Evolutionary conservation across 768 basidiomycete species (phyloP).

Genomic region (Boletus reticulatus): DNA sequence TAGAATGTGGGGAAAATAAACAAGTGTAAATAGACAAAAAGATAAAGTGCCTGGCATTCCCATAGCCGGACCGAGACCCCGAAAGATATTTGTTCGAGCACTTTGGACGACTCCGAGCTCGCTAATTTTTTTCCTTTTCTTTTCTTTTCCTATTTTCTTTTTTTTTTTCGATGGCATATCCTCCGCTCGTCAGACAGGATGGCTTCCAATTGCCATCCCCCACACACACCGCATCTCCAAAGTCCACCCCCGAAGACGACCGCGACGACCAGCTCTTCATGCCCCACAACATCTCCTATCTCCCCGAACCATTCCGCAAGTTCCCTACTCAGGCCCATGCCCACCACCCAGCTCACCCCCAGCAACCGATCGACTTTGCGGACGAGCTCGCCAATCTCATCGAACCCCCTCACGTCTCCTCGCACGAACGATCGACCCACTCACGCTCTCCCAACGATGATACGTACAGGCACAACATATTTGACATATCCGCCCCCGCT

Average conservation of each 20-base stretch:
- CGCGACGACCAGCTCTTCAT: slow-evolving; percentile 40
- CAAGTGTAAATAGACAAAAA: slow-evolving; percentile 5
- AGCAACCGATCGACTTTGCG: slow-evolving; percentile 49
- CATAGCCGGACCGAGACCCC: slow-evolving; percentile 36
- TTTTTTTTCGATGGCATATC: slow-evolving; percentile 25
- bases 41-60: slow-evolving; percentile 23
- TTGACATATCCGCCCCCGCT: slow-evolving; percentile 55
- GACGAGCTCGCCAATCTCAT: slow-evolving; percentile 70
- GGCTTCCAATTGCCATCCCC: slow-evolving; percentile 67
- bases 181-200: slow-evolving; percentile 54
- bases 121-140: neutral
- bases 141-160: neutral
- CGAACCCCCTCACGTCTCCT: slow-evolving; percentile 31
- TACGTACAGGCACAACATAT: slow-evolving; percentile 55
- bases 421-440: slow-evolving; percentile 46
- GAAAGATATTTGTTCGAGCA: slow-evolving; percentile 17
- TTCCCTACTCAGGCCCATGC: slow-evolving; percentile 34
- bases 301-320: slow-evolving; percentile 57
- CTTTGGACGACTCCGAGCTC: neutral
- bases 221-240: slow-evolving; percentile 29
- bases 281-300: slow-evolving; percentile 42
- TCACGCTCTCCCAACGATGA: slow-evolving; percentile 40
- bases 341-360: slow-evolving; percentile 11
- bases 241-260: slow-evolving; percentile 29
- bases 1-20: slow-evolving; percentile 26